Conservation (phyloP, 73 alveolate species). For the Paramecium sexaurelia region DNA sequence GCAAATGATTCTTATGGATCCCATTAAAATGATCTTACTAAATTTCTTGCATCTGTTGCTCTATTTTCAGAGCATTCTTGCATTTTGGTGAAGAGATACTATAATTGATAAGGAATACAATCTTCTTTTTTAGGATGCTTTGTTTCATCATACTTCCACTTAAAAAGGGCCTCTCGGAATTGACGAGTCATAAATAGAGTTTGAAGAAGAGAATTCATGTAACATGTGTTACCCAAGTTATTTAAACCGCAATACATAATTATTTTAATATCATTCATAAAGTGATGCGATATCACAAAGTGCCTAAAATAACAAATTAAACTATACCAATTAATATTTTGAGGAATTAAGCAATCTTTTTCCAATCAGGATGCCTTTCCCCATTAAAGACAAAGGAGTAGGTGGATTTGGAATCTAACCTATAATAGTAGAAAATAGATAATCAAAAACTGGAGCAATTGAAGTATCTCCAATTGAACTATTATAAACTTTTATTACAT, state of each 20-base stretch:
- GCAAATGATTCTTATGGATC: slow-evolving; percentile 67
- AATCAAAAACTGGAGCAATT: slow-evolving; percentile 91
- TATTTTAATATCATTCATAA: slow-evolving; percentile 61
- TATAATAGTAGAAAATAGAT: slow-evolving; percentile 88
- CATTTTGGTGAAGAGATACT: slow-evolving; percentile 75
- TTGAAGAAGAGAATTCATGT: slow-evolving; percentile 92
- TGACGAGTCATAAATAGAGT: slow-evolving; percentile 93
- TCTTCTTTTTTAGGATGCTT: slow-evolving; percentile 71
- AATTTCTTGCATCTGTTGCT: slow-evolving; percentile 71
- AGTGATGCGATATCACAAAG: slow-evolving; percentile 68
- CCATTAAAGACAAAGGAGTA: slow-evolving; percentile 92
- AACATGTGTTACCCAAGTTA: slow-evolving; percentile 96
- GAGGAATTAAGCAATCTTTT: slow-evolving; percentile 92
- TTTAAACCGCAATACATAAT: slow-evolving; percentile 77
- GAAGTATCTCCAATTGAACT: slow-evolving; percentile 93
- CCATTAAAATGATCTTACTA: slow-evolving; percentile 81
- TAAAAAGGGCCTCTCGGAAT: slow-evolving; percentile 72
- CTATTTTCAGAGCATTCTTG: slow-evolving; percentile 52
- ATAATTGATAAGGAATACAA: slow-evolving; percentile 76
- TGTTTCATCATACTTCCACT: slow-evolving; percentile 63
- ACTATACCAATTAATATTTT: slow-evolving; percentile 70
- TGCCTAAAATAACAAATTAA: background rate
- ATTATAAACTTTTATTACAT: background rate
- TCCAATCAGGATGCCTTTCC: slow-evolving; percentile 94
- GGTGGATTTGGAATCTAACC: slow-evolving; percentile 95